Evolutionary conservation across 1,139 yeast species (phyloP).

Genomic region (Saccharomyces hybrid): DNA sequence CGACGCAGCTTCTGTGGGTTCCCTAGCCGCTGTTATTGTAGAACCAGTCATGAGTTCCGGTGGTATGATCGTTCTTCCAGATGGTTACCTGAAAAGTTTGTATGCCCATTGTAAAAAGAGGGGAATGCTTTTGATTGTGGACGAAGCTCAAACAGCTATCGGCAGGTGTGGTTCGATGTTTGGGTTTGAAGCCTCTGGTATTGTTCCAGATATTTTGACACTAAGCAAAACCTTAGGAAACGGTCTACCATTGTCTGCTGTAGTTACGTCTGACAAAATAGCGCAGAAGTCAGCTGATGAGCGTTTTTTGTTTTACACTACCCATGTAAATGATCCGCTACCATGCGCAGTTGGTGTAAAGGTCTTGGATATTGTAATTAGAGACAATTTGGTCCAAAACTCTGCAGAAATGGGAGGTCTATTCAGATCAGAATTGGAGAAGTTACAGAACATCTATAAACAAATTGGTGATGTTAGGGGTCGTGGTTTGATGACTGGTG

Average conservation of each 20-base stretch:
- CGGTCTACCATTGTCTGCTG: conserved; percentile 27
- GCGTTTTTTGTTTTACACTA: conserved; percentile 21
- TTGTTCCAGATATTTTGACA: conserved; percentile 26
- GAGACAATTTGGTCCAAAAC: conserved; percentile 20
- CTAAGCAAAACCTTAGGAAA: conserved; percentile 25
- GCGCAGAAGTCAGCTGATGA: conserved; percentile 12
- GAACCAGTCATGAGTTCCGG: conserved; percentile 11
- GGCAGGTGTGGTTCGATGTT: conserved; percentile 28
- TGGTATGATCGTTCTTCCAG: conserved; percentile 17
- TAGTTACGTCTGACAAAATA: conserved; percentile 19
- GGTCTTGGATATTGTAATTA: conserved; percentile 24
- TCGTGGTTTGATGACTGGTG: conserved; percentile 20
- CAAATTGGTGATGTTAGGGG: conserved; percentile 16
- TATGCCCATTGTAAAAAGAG: conserved; percentile 22
- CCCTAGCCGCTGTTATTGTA: conserved; percentile 21
- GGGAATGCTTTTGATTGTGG: conserved; percentile 25
- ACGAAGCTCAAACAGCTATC: conserved; percentile 28
- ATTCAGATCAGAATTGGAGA: conserved; percentile 12
- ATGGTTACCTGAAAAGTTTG: conserved; percentile 21
- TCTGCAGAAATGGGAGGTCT: conserved; percentile 19
- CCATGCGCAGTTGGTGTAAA: conserved; percentile 27
- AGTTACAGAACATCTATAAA: conserved; percentile 9
- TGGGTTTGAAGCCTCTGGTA: conserved; percentile 20
- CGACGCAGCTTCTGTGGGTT: conserved; percentile 22
- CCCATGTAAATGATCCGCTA: conserved; percentile 26